Evolutionary conservation across 441 rosid genomes (phyloP).

Genomic region (Gossypium davidsonii): DNA sequence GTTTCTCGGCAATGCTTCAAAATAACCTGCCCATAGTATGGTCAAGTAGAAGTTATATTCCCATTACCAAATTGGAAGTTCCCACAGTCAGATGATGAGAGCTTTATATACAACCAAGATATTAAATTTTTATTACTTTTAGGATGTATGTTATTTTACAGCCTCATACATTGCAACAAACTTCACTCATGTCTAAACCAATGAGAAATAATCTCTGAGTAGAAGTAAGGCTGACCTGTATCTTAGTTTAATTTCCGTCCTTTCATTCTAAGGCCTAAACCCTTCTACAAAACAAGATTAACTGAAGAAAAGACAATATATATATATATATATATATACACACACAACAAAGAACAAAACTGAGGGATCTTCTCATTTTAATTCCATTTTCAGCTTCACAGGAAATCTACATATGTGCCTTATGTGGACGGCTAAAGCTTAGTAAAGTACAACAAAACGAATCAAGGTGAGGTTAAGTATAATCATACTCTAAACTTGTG

Average conservation of each 20-base stretch:
- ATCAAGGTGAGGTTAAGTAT: background rate
- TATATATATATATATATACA: too few species aligned
- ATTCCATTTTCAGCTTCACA: background rate
- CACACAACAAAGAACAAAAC: background rate
- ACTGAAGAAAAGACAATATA: background rate
- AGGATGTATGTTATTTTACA: background rate
- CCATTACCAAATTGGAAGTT: background rate
- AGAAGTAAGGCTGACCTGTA: background rate
- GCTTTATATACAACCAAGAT: background rate
- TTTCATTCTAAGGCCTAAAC: background rate
- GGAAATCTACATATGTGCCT: background rate
- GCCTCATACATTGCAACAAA: background rate
- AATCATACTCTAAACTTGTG: background rate
- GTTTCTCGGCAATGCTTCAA: constrained; percentile 58
- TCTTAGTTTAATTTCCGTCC: background rate
- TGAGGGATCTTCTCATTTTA: background rate
- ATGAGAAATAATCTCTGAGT: background rate
- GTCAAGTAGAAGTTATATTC: background rate
- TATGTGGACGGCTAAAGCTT: background rate
- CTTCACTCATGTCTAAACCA: background rate
- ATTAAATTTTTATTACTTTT: background rate
- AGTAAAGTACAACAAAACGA: background rate
- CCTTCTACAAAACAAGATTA: background rate
- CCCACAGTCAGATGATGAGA: background rate
- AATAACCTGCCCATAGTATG: constrained; percentile 39